A percentile compares a stretch with the other conserved stretches of the same genome.
These are phyloP conservation scores for Fusarium oligoseptatum DNA, from an alignment of 2,329 filamentous ascomycete genomes.

Conservation along the genomic window DNA sequence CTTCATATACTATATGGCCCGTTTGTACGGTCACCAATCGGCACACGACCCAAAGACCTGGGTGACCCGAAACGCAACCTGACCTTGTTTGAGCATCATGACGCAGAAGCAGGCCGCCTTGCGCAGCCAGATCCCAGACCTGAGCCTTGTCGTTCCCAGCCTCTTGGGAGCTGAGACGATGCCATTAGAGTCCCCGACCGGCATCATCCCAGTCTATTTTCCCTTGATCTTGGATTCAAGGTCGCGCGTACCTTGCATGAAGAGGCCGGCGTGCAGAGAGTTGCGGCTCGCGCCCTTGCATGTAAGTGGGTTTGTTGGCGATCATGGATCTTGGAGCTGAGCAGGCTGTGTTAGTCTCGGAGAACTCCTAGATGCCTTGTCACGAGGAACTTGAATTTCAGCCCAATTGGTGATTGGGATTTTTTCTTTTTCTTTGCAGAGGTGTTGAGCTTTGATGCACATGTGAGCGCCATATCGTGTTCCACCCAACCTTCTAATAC, in stretches of 20 bases:
- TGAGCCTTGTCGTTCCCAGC: slow-evolving; percentile 17
- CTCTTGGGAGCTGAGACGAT: slow-evolving; percentile 20
- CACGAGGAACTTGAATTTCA: neutral
- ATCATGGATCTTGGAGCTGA: slow-evolving; percentile 17
- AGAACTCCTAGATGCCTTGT: slow-evolving; percentile 1
- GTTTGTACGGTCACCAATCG: slow-evolving; percentile 13
- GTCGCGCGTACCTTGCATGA: slow-evolving; percentile 38
- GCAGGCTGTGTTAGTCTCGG: slow-evolving; percentile 4
- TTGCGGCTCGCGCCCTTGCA: slow-evolving; percentile 26
- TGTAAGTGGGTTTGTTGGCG: slow-evolving; percentile 14
- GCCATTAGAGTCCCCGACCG: neutral
- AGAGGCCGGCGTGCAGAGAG: slow-evolving; percentile 15
- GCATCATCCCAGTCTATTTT: slow-evolving; percentile 7
- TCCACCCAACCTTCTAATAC: neutral
- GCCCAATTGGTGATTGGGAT: neutral
- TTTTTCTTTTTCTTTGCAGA: neutral
- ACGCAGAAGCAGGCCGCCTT: slow-evolving; percentile 9
- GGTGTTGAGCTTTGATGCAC: neutral
- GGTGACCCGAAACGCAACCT: neutral
- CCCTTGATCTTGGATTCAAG: neutral
- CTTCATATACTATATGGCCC: neutral
- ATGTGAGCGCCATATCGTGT: neutral
- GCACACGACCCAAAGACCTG: slow-evolving; percentile 15
- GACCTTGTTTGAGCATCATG: slow-evolving; percentile 11
- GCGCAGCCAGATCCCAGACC: neutral